Percentiles rank a stretch among this genome's conserved stretches.
Conservation (phyloP, 257 asterid species). For the Nicotiana paniculata region DNA sequence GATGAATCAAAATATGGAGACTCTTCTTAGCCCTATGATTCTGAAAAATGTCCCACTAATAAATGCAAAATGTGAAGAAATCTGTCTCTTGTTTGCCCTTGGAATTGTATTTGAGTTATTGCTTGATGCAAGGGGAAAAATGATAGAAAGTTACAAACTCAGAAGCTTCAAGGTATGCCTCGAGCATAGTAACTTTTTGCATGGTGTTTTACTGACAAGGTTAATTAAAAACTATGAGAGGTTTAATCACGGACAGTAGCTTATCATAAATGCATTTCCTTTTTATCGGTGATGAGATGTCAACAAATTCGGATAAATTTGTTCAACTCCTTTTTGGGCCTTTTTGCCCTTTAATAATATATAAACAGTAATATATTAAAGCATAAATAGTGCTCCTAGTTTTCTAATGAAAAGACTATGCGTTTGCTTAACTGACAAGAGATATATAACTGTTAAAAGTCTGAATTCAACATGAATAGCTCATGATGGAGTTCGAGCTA, state of each 20-base stretch:
- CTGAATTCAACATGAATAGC: neutral
- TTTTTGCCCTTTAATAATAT: neutral
- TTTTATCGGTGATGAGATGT: neutral
- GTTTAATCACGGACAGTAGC: neutral
- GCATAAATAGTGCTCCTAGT: neutral
- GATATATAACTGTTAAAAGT: neutral
- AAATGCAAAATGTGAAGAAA: neutral
- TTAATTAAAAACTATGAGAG: neutral
- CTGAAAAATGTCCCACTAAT: neutral
- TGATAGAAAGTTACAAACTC: neutral
- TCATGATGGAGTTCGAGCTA: neutral
- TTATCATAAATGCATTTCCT: slow-evolving; percentile 1
- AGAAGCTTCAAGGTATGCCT: neutral
- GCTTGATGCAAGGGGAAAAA: neutral
- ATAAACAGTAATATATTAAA: neutral
- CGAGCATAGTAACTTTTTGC: neutral
- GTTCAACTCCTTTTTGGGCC: neutral
- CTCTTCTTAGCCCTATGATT: neutral
- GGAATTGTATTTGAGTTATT: neutral
- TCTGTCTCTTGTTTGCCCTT: neutral
- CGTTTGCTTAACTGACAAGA: neutral
- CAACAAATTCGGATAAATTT: neutral
- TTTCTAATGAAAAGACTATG: neutral
- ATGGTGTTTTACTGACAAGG: neutral
- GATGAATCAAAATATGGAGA: neutral